These are phyloP conservation scores for Hapsidospora chrysogenum DNA, from an alignment of 495 filamentous ascomycete species.

Conservation along the genomic window DNA sequence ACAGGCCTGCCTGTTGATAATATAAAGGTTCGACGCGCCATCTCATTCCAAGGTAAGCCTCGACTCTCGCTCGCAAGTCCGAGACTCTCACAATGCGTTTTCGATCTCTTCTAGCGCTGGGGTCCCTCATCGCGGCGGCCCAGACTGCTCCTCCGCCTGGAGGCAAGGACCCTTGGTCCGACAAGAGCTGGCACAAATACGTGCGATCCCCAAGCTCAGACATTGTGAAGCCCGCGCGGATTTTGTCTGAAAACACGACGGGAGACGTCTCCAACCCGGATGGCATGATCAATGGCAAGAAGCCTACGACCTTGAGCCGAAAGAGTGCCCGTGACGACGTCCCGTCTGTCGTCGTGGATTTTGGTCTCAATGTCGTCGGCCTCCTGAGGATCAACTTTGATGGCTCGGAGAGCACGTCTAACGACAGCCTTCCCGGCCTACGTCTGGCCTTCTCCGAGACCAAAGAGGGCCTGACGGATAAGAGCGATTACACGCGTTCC, in stretches of 20 bases:
- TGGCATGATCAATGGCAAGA: slow-evolving; percentile 12
- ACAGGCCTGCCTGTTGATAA: no score
- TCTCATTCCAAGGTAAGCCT: no score
- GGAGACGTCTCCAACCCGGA: slow-evolving; percentile 16
- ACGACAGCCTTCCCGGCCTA: slow-evolving; percentile 18
- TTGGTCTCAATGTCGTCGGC: slow-evolving; percentile 27
- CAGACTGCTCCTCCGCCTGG: no score
- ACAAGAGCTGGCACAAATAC: slow-evolving; percentile 12
- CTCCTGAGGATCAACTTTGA: slow-evolving; percentile 10
- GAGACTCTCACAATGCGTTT: no score
- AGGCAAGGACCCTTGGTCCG: no score
- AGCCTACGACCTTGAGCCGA: slow-evolving; percentile 10
- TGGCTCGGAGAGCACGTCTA: slow-evolving; percentile 7
- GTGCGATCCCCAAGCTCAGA: slow-evolving; percentile 7
- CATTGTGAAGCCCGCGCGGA: slow-evolving; percentile 5
- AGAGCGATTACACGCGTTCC: slow-evolving; percentile 27
- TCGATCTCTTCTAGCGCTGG: no score
- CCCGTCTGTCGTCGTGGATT: slow-evolving; percentile 21
- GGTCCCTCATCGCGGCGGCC: no score
- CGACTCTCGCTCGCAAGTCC: no score
- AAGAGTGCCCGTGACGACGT: slow-evolving; percentile 1
- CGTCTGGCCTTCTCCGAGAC: slow-evolving; percentile 29
- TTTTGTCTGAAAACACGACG: background rate
- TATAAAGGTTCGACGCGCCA: no score
- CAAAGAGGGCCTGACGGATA: slow-evolving; percentile 19